Evolutionary conservation across 2,329 filamentous ascomycete genomes (phyloP), one percentile per base, ranked within the genome.

Genomic region (Pseudogymnoascus sp.): DNA sequence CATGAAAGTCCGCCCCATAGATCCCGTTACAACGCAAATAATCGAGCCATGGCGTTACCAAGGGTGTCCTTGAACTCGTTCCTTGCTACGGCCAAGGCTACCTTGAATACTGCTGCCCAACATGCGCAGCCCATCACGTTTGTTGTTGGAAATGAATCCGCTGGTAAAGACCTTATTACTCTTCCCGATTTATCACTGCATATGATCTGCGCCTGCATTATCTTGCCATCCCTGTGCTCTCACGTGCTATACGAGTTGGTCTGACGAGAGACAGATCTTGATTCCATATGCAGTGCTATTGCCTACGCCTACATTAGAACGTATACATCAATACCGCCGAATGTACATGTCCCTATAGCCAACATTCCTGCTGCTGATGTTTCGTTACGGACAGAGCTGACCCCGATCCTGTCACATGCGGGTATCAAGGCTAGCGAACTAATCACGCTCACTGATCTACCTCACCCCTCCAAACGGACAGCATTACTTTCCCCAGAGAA

Each of bases 241-340:
- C 59, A 60, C 59, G 42, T 53, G 37, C 42, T 14, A 33, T 23
- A 33, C 31, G 42, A 28, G 21, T 33, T 53, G 28, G 16, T 44
- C 40, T 65, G 60, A 61, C 38, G 35, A 38, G 11, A 16, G 38
- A 16, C 62, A 89, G 90, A 94, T 69, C 85, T 94, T 62, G 90
- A 94, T 76, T 92, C 90, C 1, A 82, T 94, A 68, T 90, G 88
- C 73, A 88, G 85, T 28, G 84, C 90, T 25, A 76, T 94, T 16
- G 75, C 92, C 25, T 84, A 88, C 65, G 88, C 90, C 63, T 94
- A 92, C 74, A 77, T 93, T 38, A 84, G 85, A 66, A 88, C 84
- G 35, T 81, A 85, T 70, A 74, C 70, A 69, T 73, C 65, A 10
- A 66, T 64, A 16, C 62, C 63, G 73, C 73, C 35, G 60, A 76